Evolutionary conservation across 805 yeast genomes (phyloP), one percentile per base, ranked within the genome.

Genomic region (Tanozyma kutaoensis): DNA sequence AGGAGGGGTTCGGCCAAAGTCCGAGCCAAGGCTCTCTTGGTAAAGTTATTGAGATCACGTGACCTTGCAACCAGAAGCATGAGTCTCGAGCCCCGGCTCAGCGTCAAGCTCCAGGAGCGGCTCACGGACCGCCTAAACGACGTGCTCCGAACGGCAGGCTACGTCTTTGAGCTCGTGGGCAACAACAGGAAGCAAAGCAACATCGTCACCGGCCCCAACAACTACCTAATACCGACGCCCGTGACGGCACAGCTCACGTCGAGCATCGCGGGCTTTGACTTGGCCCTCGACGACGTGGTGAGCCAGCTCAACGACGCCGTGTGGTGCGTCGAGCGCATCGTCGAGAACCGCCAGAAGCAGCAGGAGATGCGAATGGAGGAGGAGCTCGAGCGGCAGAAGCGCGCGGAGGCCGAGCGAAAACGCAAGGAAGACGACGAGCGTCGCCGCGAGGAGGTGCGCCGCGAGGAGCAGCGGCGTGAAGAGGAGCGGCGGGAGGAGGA

Each of bases 291-390:
- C 35, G 65, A 59, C 6, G 54, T 64, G 2, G 43, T 52, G 8
- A 32, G 47, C 28, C 58, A 58, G 34, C 52, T 59, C 33, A 58
- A 58, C 36, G 65, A 59, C 27, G 56, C 62, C 3, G 41, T 46
- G 21, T 59, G 66, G 66, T 59, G 65, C 30, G 42, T 59, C 4
- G 63, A 50, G 29, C 57, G 51, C 32, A 58, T 59, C 27, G 39
- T 58, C 18, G 62, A 59, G 35, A 57, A 47, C 39, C 54, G 49
- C 35, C 62, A 56, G 36, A 46, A 48, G 24, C 62, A 57, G 33
- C 62, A 58, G 34, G 62, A 58, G 35, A 28, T 50, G 37, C 55
- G 52, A 38, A 24, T 51, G 14, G 50, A 50, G 34, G 58, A 52
- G 31, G 60, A 54, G 32, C 28, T 43, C 32, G 59, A 53, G 26